These are phyloP conservation scores for Metschnikowia cerradonensis DNA, from an alignment of 805 yeast genomes.

Conservation along the genomic window DNA sequence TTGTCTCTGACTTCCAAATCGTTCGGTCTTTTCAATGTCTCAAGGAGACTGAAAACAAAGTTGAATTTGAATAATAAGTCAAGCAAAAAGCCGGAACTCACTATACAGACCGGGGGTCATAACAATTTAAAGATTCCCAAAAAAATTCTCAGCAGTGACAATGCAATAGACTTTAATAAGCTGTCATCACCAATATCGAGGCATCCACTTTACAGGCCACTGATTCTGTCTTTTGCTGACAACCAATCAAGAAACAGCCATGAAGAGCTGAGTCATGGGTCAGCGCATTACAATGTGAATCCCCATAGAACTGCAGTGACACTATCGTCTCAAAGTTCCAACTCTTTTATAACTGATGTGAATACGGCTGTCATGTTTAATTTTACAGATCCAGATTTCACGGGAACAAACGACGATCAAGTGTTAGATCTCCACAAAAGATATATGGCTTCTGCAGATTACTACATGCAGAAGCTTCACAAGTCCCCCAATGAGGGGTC, in stretches of 20 bases:
- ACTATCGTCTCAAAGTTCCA: conserved; percentile 15
- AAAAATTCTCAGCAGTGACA: conserved; percentile 7
- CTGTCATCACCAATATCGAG: conserved; percentile 5
- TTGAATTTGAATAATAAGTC: conserved; percentile 4
- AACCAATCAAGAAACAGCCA: background rate
- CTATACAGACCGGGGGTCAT: conserved; percentile 8
- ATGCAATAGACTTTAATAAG: background rate
- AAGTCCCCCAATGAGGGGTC: conserved; percentile 3
- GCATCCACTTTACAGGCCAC: conserved; percentile 3
- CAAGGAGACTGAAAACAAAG: conserved; percentile 6
- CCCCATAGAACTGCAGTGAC: conserved; percentile 6
- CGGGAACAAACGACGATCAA: conserved; percentile 2
- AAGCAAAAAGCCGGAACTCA: conserved; percentile 5
- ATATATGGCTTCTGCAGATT: conserved; percentile 15
- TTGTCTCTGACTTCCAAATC: background rate
- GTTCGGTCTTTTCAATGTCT: conserved; percentile 1
- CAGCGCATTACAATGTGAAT: background rate
- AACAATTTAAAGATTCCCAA: conserved; percentile 7
- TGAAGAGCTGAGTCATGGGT: background rate
- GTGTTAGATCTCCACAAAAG: conserved; percentile 13
- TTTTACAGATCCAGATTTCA: conserved; percentile 11
- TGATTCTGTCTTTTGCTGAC: conserved; percentile 1
- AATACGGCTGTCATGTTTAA: conserved; percentile 7
- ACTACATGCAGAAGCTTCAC: conserved; percentile 12
- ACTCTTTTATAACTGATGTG: conserved; percentile 10